A percentile compares a stretch with the other conserved stretches of the same genome.
Conservation (phyloP, 2,329 filamentous ascomycete genomes). For the Claviceps humidiphila region DNA sequence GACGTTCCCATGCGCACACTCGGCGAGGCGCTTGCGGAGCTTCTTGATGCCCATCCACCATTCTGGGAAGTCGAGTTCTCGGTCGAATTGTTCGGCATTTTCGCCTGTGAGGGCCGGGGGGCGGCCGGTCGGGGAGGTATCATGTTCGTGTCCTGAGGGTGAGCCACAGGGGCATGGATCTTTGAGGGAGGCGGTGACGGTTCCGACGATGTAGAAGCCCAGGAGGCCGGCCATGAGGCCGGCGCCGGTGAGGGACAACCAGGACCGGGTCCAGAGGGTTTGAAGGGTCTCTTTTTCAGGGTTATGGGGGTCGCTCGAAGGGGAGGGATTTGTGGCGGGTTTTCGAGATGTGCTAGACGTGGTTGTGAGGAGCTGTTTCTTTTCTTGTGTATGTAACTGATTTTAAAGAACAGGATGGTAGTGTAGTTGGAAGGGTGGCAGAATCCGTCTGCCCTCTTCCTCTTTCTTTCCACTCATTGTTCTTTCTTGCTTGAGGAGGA, state of each 20-base stretch:
- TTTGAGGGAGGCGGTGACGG: conserved; percentile 23
- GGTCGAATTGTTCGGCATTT: conserved; percentile 43
- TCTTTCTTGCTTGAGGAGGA: background rate
- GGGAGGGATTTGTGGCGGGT: background rate
- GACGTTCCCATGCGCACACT: conserved; percentile 39
- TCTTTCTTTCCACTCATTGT: no score
- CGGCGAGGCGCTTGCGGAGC: conserved; percentile 35
- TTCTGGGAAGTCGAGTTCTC: conserved; percentile 43
- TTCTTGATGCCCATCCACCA: conserved; percentile 40
- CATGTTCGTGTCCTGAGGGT: conserved; percentile 17
- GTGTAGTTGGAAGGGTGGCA: no score
- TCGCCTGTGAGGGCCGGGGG: conserved; percentile 32
- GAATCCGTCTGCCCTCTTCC: no score
- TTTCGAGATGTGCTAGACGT: background rate
- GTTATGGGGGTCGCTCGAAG: conserved; percentile 12
- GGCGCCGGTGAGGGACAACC: conserved; percentile 31
- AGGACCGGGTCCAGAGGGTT: conserved; percentile 25
- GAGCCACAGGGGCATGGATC: conserved; percentile 8
- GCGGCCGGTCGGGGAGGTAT: conserved; percentile 31
- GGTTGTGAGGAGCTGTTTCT: background rate
- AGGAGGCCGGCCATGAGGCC: conserved; percentile 31
- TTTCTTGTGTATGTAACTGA: background rate
- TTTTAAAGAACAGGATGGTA: no score
- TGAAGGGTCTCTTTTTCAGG: conserved; percentile 20
- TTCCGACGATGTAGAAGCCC: conserved; percentile 33